Conservation (phyloP, 2,329 filamentous ascomycete genomes). For the Gliomastix tumulicola region DNA sequence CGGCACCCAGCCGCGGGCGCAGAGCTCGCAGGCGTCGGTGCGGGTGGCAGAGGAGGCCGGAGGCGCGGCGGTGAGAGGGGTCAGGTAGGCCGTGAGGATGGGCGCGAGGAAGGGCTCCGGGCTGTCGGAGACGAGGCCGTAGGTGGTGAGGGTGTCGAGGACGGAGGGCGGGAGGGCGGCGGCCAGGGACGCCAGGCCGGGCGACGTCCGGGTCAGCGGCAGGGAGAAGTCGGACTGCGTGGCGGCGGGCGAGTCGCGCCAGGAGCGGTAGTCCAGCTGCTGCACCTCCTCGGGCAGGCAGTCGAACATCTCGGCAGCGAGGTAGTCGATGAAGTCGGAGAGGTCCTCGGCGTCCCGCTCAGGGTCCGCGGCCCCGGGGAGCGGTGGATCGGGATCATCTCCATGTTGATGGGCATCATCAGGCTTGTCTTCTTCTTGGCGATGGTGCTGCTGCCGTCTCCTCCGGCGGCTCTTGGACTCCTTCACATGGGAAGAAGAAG, state of each 20-base stretch:
- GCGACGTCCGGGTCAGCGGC: constrained; percentile 46
- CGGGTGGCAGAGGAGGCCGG: constrained; percentile 55
- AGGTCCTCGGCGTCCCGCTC: constrained; percentile 40
- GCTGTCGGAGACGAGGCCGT: constrained; percentile 49
- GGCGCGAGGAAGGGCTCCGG: constrained; percentile 51
- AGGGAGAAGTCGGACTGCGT: constrained; percentile 50
- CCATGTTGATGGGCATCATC: no score
- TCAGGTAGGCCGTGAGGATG: constrained; percentile 56
- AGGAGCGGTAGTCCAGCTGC: constrained; percentile 51
- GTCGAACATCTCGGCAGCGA: constrained; percentile 62
- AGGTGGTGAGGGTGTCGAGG: constrained; percentile 60
- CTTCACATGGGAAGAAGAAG: constrained; percentile 3
- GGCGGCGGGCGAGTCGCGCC: constrained; percentile 23
- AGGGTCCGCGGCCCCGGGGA: constrained; percentile 4
- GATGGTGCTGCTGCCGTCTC: constrained; percentile 6
- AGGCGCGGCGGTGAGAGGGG: constrained; percentile 49
- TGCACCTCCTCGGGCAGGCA: constrained; percentile 55
- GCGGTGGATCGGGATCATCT: no score
- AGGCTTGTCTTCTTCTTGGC: not conserved
- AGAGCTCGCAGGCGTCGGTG: constrained; percentile 63
- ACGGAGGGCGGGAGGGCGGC: constrained; percentile 42
- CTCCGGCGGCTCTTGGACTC: constrained; percentile 2
- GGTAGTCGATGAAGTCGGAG: constrained; percentile 75
- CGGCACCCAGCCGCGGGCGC: constrained; percentile 65
- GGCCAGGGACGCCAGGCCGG: constrained; percentile 47